Conservation (phyloP, 495 filamentous ascomycete species). For the Penicillium ucsense region DNA sequence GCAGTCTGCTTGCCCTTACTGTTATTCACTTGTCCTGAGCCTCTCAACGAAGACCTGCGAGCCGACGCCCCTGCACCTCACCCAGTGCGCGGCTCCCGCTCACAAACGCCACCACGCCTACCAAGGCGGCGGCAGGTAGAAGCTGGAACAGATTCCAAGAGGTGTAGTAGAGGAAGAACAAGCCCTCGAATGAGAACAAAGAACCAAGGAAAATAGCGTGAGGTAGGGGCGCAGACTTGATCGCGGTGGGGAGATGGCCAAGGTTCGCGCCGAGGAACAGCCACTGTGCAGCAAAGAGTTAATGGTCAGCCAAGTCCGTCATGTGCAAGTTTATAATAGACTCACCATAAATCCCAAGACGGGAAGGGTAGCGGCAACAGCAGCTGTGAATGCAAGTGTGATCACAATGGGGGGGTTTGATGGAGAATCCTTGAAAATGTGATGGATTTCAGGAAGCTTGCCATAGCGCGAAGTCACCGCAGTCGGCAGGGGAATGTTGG, state of each 20-base stretch:
- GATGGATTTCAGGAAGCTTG: conserved; percentile 74
- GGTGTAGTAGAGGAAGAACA: conserved; percentile 93
- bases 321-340: conserved; percentile 2
- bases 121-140: conserved; percentile 59
- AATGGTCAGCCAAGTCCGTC: conserved; percentile 4
- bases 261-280: conserved; percentile 73
- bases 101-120: conserved; percentile 64
- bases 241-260: conserved; percentile 63
- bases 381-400: conserved; percentile 63
- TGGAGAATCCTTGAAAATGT: conserved; percentile 76
- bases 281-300: conserved; percentile 47
- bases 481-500: conserved; percentile 47
- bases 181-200: conserved; percentile 73
- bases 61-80: conserved; percentile 79
- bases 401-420: conserved; percentile 75
- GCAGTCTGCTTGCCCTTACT: too few species aligned
- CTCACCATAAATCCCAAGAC: conserved; percentile 62
- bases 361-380: conserved; percentile 62
- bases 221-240: conserved; percentile 62
- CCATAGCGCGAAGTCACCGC: conserved; percentile 63
- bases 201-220: conserved; percentile 77
- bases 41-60: conserved; percentile 66
- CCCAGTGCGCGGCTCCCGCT: conserved; percentile 86
- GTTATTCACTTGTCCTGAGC: background rate
- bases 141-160: conserved; percentile 89